phyloP scores from a whole-genome alignment of 1,284 basidiomycete species.

The Heterobasidion parviporum region DNA sequence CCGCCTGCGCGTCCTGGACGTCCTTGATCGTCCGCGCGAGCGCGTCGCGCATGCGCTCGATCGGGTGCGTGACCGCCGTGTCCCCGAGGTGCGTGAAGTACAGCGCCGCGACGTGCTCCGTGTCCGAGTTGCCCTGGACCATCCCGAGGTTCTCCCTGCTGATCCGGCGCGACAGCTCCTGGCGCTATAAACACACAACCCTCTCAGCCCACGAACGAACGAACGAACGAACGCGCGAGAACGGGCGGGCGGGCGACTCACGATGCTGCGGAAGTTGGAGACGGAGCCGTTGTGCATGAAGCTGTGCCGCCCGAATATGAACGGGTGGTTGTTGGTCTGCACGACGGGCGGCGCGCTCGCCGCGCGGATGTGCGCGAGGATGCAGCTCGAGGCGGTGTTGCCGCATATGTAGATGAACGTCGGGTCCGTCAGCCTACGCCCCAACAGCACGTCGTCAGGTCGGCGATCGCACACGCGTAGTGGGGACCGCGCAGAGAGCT shows the following conservation, averaged over 20 bases:
- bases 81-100: slow-evolving; percentile 27
- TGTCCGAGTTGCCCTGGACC: slow-evolving; percentile 29
- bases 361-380: slow-evolving; percentile 29
- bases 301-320: slow-evolving; percentile 25
- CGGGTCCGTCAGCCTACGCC: slow-evolving; percentile 19
- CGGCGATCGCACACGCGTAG: not conserved
- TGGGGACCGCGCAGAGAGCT: not conserved
- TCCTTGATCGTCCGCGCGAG: slow-evolving; percentile 21
- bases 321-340: slow-evolving; percentile 30
- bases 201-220: not conserved
- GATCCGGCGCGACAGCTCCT: slow-evolving; percentile 5
- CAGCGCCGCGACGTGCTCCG: slow-evolving; percentile 29
- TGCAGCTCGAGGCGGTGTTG: slow-evolving; percentile 19
- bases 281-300: slow-evolving; percentile 32
- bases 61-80: slow-evolving; percentile 15
- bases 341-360: slow-evolving; percentile 21
- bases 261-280: slow-evolving; percentile 22
- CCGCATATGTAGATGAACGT: slow-evolving; percentile 23
- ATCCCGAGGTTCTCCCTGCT: slow-evolving; percentile 18
- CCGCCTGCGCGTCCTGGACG: slow-evolving; percentile 18
- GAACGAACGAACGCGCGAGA: not conserved
- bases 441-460: too few relatives aligned
- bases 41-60: slow-evolving; percentile 21
- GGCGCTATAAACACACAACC: not conserved
- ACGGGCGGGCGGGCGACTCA: slow-evolving; percentile 12